phyloP scores from a whole-genome alignment of 2,329 filamentous ascomycete species.

The Aureobasidium sp. region DNA sequence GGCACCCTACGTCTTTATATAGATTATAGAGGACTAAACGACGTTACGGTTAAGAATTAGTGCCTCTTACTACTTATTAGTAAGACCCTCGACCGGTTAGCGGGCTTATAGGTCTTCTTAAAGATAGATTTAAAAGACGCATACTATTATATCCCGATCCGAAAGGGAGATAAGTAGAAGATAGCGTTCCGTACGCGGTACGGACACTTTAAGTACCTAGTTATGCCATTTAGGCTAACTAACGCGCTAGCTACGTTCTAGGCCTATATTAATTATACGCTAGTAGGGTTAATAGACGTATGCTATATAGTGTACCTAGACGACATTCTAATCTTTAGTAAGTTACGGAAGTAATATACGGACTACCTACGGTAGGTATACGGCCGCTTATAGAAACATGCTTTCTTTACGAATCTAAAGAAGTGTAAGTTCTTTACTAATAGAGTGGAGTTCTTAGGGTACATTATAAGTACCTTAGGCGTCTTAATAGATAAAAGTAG shows the following conservation, averaged over 20 bases:
- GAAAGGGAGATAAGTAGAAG: conserved; percentile 21
- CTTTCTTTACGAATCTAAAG: conserved; percentile 14
- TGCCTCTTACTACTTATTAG: conserved; percentile 25
- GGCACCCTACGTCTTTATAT: conserved; percentile 23
- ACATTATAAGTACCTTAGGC: conserved; percentile 10
- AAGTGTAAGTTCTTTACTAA: conserved; percentile 18
- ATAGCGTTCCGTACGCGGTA: conserved; percentile 22
- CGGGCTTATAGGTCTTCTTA: conserved; percentile 17
- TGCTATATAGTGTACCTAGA: conserved; percentile 25
- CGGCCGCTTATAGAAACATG: background rate
- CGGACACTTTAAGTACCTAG: conserved; percentile 22
- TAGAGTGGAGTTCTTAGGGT: conserved; percentile 19
- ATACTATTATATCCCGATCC: conserved; percentile 25
- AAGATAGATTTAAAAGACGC: conserved; percentile 23
- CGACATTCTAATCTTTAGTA: conserved; percentile 29
- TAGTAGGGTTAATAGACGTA: conserved; percentile 18
- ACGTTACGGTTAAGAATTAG: conserved; percentile 28
- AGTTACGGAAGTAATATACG: background rate
- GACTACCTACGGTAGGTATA: background rate
- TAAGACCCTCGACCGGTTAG: conserved; percentile 23
- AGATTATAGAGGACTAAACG: conserved; percentile 28
- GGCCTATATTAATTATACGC: conserved; percentile 22
- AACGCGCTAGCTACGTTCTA: conserved; percentile 25
- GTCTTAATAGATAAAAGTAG: background rate
- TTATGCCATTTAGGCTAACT: conserved; percentile 25